Percentiles rank a stretch among this genome's conserved stretches.
phyloP scores from a whole-genome alignment of 2,329 filamentous ascomycete species.

The Annulohypoxylon truncatum region DNA sequence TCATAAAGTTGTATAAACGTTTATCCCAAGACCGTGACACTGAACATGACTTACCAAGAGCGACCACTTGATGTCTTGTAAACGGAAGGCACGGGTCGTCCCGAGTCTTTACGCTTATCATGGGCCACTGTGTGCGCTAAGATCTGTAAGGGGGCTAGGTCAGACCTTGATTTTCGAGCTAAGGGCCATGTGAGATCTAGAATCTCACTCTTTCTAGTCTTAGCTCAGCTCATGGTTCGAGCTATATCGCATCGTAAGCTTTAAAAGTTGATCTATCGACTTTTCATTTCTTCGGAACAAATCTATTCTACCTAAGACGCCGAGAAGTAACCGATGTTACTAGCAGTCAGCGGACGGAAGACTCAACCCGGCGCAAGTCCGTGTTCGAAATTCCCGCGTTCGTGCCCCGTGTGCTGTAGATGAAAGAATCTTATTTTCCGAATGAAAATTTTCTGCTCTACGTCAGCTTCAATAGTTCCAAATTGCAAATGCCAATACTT shows the following conservation, averaged over 20 bases:
- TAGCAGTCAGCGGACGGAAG: not conserved
- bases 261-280: not conserved
- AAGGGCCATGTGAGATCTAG: conserved; percentile 13
- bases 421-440: not conserved
- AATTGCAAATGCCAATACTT: not conserved
- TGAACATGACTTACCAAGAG: not conserved
- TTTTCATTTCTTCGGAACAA: not conserved
- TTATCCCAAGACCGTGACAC: not conserved
- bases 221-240: conserved; percentile 12
- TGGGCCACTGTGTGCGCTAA: not conserved
- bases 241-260: not conserved
- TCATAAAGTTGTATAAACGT: not conserved
- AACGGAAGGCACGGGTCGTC: conserved; percentile 18
- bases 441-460: not conserved
- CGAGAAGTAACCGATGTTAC: not conserved
- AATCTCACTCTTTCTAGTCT: conserved; percentile 18
- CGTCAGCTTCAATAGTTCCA: not conserved
- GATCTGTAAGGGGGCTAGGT: conserved; percentile 10
- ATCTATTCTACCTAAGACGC: not conserved
- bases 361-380: not conserved
- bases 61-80: not conserved
- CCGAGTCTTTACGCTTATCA: conserved; percentile 9
- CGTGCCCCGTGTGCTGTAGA: too few species aligned
- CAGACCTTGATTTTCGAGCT: not conserved
- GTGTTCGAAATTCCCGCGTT: not conserved